phyloP scores from a whole-genome alignment of 2,329 filamentous ascomycete species.

The Rasamsonia emersonii region DNA sequence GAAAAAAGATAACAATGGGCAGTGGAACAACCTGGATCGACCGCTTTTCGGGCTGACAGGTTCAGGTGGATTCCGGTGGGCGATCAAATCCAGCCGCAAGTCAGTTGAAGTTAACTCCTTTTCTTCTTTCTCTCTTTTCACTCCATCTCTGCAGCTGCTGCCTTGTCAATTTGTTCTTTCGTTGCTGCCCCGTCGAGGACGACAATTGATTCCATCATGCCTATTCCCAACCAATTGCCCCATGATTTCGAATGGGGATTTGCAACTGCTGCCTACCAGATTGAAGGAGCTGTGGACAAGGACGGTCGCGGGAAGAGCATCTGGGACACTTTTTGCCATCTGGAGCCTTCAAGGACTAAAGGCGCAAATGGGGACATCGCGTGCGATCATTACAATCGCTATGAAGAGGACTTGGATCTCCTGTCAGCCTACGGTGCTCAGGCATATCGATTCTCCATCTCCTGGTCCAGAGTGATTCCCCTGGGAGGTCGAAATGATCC shows the following conservation, averaged over 20 bases:
- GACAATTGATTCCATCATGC: not conserved
- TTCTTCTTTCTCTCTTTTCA: too few species aligned
- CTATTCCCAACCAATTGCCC: conserved; percentile 12
- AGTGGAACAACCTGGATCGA: too few species aligned
- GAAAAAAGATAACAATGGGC: too few species aligned
- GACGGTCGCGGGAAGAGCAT: conserved; percentile 29
- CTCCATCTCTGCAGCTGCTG: too few species aligned
- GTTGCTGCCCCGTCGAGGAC: not conserved
- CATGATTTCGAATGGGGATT: conserved; percentile 32
- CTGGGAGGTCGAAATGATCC: conserved; percentile 33
- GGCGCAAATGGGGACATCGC: conserved; percentile 39
- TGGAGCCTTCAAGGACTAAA: conserved; percentile 20
- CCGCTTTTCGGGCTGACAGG: too few species aligned
- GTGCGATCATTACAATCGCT: conserved; percentile 39
- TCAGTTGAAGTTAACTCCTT: too few species aligned
- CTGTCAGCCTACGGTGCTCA: conserved; percentile 20
- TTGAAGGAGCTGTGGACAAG: conserved; percentile 31
- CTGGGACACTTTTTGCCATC: conserved; percentile 30
- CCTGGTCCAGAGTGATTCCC: conserved; percentile 40
- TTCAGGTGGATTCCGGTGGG: too few species aligned
- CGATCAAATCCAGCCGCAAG: too few species aligned
- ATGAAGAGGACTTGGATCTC: conserved; percentile 32
- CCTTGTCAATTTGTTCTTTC: not conserved
- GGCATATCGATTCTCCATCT: conserved; percentile 33
- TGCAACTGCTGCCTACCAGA: conserved; percentile 32